Evolutionary conservation across 352 stramenopile genomes (phyloP).

Genomic region (Phytophthora colocasiae): DNA sequence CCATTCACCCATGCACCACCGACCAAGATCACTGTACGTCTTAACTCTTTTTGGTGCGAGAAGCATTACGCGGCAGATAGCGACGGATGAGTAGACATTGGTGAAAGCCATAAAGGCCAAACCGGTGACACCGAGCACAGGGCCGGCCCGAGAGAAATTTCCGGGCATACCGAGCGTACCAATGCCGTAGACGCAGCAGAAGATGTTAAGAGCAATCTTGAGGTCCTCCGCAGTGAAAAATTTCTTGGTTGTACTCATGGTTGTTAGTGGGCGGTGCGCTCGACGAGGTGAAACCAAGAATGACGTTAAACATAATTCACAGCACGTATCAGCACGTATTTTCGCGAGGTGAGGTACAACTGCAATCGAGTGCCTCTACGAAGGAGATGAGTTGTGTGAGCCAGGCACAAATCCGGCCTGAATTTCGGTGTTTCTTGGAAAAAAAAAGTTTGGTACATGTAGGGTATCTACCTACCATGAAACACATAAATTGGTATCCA

Average conservation of each 20-base stretch:
- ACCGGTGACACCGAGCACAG: constrained; percentile 31
- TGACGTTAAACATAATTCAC: not conserved
- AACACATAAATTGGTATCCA: too few species aligned
- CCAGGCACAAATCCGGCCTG: too few species aligned
- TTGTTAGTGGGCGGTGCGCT: constrained; percentile 4
- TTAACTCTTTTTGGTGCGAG: constrained; percentile 31
- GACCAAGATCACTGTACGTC: constrained; percentile 46
- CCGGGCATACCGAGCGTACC: constrained; percentile 29
- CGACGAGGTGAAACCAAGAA: constrained; percentile 14
- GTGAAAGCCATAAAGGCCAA: constrained; percentile 48
- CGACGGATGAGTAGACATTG: constrained; percentile 49
- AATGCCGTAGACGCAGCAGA: constrained; percentile 35
- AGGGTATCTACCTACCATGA: too few species aligned
- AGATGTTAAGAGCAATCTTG: constrained; percentile 34
- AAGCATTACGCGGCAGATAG: constrained; percentile 39
- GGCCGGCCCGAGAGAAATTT: constrained; percentile 26
- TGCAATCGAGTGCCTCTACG: too few species aligned
- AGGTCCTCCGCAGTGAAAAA: constrained; percentile 25
- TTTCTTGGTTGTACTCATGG: constrained; percentile 27
- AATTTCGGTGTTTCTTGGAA: too few species aligned
- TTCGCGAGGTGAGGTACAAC: too few species aligned
- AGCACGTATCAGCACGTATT: too few species aligned
- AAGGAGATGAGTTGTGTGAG: too few species aligned
- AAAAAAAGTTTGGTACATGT: too few species aligned
- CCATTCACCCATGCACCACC: constrained; percentile 39